Evolutionary conservation across 2,329 filamentous ascomycete species (phyloP), one percentile per base, ranked within the genome.

Genomic region (Diaporthe sp.): DNA sequence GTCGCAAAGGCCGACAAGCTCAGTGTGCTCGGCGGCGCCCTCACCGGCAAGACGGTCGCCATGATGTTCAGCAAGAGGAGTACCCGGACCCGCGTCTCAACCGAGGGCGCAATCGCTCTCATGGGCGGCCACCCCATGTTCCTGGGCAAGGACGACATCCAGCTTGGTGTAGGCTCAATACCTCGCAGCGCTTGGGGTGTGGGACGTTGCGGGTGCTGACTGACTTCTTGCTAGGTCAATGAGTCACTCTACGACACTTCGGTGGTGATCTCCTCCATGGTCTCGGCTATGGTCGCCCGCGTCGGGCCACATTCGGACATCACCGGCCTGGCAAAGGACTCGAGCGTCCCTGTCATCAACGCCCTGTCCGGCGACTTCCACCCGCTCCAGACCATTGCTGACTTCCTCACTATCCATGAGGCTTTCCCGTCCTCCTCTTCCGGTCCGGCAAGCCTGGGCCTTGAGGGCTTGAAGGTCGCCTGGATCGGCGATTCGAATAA

Each of bases 401-500:
- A 99, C 85, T 96, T 96, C 85, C 89, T 98, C 76, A 98, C 97
- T 39, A 93, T 99, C 71, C 89, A 94, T 82, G 96, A 98, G 86
- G 88, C 89, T 2, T 95, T 96, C 83, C 89, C 90, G 0, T 86
- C 88, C 0, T 81, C 84, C 12, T 82, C 83, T 4, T 55, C 65
- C 8, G 49, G 34, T 9, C 34, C 71, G 82, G 0, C 81, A 84
- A 49, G 78, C 1, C 88, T 98, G 10, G 94, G 94, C 1, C 87
- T 98, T 6, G 90, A 94, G 79, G 95, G 95, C 1, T 85, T 98
- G 81, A 98, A 98, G 86, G 91, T 98, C 77, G 96, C 97, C 22
- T 99, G 97, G 97, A 89, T 99, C 61, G 96, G 96, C 72, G 96
- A 99, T 83, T 95, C 95, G 15, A 99, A 98, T 87, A 99, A 99